Conservation (phyloP, 2,329 filamentous ascomycete genomes). For the Chrysosphaeria jannelii region DNA sequence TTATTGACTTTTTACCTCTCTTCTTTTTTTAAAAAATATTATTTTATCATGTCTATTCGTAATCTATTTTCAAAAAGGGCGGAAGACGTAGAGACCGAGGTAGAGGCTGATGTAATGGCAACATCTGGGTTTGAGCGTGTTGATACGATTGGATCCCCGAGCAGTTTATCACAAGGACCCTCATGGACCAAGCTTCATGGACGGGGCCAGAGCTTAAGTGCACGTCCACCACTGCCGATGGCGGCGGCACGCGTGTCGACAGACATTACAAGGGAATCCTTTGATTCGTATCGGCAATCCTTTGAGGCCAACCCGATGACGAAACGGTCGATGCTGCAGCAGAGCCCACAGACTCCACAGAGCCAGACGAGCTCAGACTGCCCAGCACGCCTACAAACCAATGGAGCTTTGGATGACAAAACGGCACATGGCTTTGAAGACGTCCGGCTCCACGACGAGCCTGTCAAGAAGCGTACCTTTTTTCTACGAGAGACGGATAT, state of each 20-base stretch:
- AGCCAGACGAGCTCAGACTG: too few species aligned
- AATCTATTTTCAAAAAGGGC: constrained; percentile 35
- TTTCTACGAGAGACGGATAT: background rate
- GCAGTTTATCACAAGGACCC: too few species aligned
- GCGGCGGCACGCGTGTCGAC: constrained; percentile 24
- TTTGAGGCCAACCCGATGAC: constrained; percentile 30
- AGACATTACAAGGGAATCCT: constrained; percentile 89
- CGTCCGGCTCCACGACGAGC: constrained; percentile 55
- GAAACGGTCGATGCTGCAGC: background rate
- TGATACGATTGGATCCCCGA: constrained; percentile 30
- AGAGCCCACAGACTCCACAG: constrained; percentile 1
- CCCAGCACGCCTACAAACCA: background rate
- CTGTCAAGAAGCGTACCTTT: constrained; percentile 8
- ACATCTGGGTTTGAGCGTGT: constrained; percentile 27
- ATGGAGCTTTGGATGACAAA: background rate
- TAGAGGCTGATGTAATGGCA: background rate
- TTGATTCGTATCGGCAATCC: constrained; percentile 83
- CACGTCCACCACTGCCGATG: constrained; percentile 22
- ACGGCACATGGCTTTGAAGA: constrained; percentile 62
- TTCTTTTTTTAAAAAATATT: too few species aligned
- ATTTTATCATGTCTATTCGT: constrained; percentile 30
- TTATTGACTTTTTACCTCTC: too few species aligned
- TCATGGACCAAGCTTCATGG: constrained; percentile 25
- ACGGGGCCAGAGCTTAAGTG: constrained; percentile 28
- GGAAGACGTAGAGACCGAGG: constrained; percentile 4